Conservation (phyloP, 768 basidiomycete species). For the Leccinum longicurvipes region DNA sequence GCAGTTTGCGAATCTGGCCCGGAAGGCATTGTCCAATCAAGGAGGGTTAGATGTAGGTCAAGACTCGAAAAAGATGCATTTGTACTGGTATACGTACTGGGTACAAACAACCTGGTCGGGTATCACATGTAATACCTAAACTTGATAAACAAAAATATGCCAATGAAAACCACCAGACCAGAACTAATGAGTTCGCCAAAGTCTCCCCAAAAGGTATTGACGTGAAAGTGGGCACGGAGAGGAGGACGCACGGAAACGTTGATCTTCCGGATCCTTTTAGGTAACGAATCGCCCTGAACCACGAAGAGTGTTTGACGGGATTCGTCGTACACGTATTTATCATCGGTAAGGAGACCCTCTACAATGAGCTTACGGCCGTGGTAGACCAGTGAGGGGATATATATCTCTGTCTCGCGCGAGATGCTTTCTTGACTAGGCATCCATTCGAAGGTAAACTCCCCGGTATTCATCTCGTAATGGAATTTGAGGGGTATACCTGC, state of each 20-base stretch:
- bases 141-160: slow-evolving; percentile 29
- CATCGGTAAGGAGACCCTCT: slow-evolving; percentile 48
- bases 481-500: slow-evolving; percentile 78
- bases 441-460: slow-evolving; percentile 67
- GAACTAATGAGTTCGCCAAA: slow-evolving; percentile 34
- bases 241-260: slow-evolving; percentile 56
- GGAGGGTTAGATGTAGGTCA: too few relatives aligned
- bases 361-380: slow-evolving; percentile 57
- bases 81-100: too few relatives aligned
- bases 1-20: too few relatives aligned
- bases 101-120: not conserved
- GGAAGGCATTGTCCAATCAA: too few relatives aligned
- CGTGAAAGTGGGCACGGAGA: slow-evolving; percentile 43
- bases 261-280: slow-evolving; percentile 49
- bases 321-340: slow-evolving; percentile 59
- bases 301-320: slow-evolving; percentile 73
- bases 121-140: slow-evolving; percentile 25
- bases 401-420: slow-evolving; percentile 80
- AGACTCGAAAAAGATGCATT: too few relatives aligned
- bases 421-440: slow-evolving; percentile 17
- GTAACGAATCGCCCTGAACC: slow-evolving; percentile 40
- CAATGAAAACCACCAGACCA: slow-evolving; percentile 32
- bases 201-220: slow-evolving; percentile 71
- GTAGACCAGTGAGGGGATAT: slow-evolving; percentile 62
- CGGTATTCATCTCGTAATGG: slow-evolving; percentile 76